These are phyloP conservation scores for Chytridium lagenaria DNA, from an alignment of 371 early-diverging fungal genomes.

Conservation along the genomic window DNA sequence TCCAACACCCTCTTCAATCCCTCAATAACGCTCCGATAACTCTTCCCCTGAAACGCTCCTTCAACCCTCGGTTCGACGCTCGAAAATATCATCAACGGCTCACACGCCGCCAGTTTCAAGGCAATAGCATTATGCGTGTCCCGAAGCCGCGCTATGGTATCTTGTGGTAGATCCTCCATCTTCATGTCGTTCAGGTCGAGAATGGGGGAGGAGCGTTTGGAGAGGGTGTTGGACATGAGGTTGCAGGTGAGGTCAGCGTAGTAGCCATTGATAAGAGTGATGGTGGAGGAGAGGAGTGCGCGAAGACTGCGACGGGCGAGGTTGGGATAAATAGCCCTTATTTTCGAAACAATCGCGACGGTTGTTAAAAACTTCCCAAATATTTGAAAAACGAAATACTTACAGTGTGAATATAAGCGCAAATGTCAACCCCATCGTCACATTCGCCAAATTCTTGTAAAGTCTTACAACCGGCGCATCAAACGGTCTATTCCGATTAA, in stretches of 20 bases:
- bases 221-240: neutral
- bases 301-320: slow-evolving; percentile 36
- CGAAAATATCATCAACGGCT: slow-evolving; percentile 32
- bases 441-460: slow-evolving; percentile 25
- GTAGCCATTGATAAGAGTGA: slow-evolving; percentile 29
- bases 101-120: slow-evolving; percentile 13
- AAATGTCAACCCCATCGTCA: slow-evolving; percentile 21
- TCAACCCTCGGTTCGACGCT: slow-evolving; percentile 32
- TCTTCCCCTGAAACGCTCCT: slow-evolving; percentile 20
- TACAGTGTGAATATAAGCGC: slow-evolving; percentile 33
- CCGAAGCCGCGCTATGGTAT: neutral
- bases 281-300: slow-evolving; percentile 14
- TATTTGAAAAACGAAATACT: too few species aligned
- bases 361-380: too few species aligned
- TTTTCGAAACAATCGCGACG: too few species aligned
- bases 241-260: slow-evolving; percentile 20
- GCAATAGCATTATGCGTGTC: slow-evolving; percentile 17
- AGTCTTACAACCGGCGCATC: slow-evolving; percentile 20
- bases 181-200: neutral
- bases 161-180: neutral
- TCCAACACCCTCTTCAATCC: slow-evolving; percentile 20
- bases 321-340: slow-evolving; percentile 41
- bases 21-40: slow-evolving; percentile 25
- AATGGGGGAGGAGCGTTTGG: too few species aligned
- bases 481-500: slow-evolving; percentile 31